A percentile compares a stretch with the other conserved stretches of the same genome.
Conservation (phyloP, 2,329 filamentous ascomycete species). For the Aspergillus sp. region DNA sequence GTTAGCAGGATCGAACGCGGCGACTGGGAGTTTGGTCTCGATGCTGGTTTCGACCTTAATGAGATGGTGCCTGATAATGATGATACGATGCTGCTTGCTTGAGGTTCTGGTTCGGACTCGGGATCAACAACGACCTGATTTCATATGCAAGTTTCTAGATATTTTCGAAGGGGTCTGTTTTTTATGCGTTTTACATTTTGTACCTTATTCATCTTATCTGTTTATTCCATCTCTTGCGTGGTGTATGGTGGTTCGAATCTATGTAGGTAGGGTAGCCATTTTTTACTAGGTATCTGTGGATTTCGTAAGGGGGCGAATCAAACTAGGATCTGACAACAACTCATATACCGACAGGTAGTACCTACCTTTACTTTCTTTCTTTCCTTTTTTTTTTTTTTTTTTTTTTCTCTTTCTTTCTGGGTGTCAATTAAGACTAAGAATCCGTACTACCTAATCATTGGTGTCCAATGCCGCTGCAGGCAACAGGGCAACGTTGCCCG, state of each 20-base stretch:
- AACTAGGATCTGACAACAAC: too few species aligned
- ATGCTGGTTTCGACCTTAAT: constrained; percentile 11
- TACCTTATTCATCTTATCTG: background rate
- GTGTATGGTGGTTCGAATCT: background rate
- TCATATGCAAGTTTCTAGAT: background rate
- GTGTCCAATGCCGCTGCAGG: too few species aligned
- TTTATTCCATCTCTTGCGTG: background rate
- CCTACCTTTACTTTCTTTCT: too few species aligned
- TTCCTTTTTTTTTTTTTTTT: too few species aligned
- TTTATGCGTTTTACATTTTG: background rate
- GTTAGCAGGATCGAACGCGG: constrained; percentile 86
- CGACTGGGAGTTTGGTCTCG: constrained; percentile 71
- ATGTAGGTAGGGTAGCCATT: background rate
- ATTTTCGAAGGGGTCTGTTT: background rate
- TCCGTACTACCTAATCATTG: too few species aligned
- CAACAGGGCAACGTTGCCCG: too few species aligned
- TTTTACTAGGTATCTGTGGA: too few species aligned
- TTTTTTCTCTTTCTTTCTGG: too few species aligned
- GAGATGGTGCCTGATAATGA: constrained; percentile 31
- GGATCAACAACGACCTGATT: background rate
- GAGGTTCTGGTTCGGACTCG: background rate
- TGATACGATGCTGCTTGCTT: constrained; percentile 36
- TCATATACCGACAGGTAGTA: too few species aligned
- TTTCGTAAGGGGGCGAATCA: too few species aligned
- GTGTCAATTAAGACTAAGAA: too few species aligned